Evolutionary conservation across 2,329 filamentous ascomycete genomes (phyloP).

Genomic region (Curvularia sp.): DNA sequence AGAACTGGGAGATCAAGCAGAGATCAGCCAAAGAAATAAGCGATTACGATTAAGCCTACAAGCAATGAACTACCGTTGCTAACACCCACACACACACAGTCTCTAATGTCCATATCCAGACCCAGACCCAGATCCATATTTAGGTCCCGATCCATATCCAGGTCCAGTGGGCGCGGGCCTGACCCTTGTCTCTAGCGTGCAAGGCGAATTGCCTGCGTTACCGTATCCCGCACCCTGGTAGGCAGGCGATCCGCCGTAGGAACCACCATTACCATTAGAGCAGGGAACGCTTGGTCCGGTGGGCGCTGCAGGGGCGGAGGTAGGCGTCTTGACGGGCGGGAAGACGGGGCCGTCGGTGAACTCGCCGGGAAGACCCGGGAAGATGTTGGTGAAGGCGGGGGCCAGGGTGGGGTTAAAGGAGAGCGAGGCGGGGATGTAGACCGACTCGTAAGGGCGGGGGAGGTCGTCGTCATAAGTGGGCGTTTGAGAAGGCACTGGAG

Average conservation of each 20-base stretch:
- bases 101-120: neutral
- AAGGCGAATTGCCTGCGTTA: slow-evolving; percentile 25
- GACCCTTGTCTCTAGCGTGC: slow-evolving; percentile 33
- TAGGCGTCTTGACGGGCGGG: neutral
- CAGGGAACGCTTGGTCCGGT: neutral
- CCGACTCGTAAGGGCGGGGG: slow-evolving; percentile 25
- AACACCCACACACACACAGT: neutral
- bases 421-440: slow-evolving; percentile 23
- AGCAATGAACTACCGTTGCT: neutral
- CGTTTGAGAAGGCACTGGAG: neutral
- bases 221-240: slow-evolving; percentile 1
- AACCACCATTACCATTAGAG: neutral
- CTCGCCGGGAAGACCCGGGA: neutral
- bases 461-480: slow-evolving; percentile 16
- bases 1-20: no score
- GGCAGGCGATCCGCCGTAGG: slow-evolving; percentile 6
- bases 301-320: neutral
- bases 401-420: slow-evolving; percentile 26
- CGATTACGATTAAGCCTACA: neutral
- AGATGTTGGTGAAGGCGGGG: slow-evolving; percentile 28
- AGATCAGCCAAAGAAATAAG: neutral
- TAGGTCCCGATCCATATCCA: neutral
- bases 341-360: neutral
- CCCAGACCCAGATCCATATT: neutral
- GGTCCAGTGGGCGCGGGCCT: slow-evolving; percentile 24